phyloP scores from a whole-genome alignment of 306 rosid species.

The Hylodesmum podocarpum region DNA sequence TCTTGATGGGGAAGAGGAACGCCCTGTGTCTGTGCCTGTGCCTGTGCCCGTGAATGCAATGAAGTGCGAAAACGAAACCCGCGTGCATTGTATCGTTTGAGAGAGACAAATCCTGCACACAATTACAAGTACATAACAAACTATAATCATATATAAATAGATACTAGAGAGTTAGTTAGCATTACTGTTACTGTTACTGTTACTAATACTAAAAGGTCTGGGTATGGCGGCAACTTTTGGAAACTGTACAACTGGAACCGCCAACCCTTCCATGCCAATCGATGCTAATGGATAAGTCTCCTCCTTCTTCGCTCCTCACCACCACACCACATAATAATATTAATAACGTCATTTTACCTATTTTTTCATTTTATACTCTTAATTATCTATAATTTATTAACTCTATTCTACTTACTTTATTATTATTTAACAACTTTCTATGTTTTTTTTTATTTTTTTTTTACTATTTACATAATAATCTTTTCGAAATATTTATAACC shows the following conservation, averaged over 20 bases:
- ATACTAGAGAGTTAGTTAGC: not conserved
- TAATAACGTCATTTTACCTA: not conserved
- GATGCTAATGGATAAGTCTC: not conserved
- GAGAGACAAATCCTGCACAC: slow-evolving; percentile 8
- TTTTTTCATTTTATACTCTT: not conserved
- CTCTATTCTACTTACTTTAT: no score
- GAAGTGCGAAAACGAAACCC: slow-evolving; percentile 58
- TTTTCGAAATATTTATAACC: no score
- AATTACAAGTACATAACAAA: not conserved
- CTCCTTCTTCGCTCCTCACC: not conserved
- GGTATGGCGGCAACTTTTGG: not conserved
- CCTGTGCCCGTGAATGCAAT: slow-evolving; percentile 9
- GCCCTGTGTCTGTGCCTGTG: slow-evolving; percentile 25
- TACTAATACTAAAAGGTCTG: not conserved
- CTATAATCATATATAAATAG: no score
- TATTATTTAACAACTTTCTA: no score
- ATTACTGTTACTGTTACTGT: not conserved
- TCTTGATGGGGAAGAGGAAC: slow-evolving; percentile 39
- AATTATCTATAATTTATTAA: no score
- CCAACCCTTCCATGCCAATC: slow-evolving; percentile 20
- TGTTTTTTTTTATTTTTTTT: no score
- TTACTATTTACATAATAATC: no score
- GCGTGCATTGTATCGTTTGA: slow-evolving; percentile 13
- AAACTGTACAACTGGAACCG: slow-evolving; percentile 15
- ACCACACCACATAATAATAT: not conserved